A percentile compares a stretch with the other conserved stretches of the same genome.
phyloP scores from a whole-genome alignment of 164 flowering plant species.

The Tetrastigma voinierianum region DNA sequence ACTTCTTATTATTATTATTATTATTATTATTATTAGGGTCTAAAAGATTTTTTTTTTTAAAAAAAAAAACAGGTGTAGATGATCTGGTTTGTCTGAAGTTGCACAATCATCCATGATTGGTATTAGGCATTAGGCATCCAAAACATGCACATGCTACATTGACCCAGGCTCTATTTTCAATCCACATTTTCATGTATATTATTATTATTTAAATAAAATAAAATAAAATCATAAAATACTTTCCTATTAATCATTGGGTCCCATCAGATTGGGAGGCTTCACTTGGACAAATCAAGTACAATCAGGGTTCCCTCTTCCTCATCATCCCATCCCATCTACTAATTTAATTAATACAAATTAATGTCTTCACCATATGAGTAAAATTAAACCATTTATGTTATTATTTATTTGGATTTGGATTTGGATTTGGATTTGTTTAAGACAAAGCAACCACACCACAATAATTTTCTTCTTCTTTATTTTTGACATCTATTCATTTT shows the following conservation, averaged over 20 bases:
- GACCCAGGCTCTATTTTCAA: constrained; percentile 9
- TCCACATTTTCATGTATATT: neutral
- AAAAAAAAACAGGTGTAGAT: constrained; percentile 3
- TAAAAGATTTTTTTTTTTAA: too few relatives aligned
- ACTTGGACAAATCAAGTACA: neutral
- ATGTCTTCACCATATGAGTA: neutral
- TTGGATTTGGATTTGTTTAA: too few relatives aligned
- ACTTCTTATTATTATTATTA: too few relatives aligned
- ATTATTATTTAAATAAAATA: too few relatives aligned
- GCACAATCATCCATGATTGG: constrained; percentile 7
- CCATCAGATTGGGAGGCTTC: neutral
- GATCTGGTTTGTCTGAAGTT: constrained; percentile 13
- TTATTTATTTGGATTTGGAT: too few relatives aligned
- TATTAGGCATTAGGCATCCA: neutral
- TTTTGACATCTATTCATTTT: too few relatives aligned
- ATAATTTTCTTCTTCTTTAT: too few relatives aligned
- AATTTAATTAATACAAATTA: neutral
- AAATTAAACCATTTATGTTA: neutral
- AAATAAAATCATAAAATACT: neutral
- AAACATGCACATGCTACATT: constrained; percentile 10
- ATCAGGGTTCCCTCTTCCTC: neutral
- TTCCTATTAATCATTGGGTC: neutral
- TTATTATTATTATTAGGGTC: too few relatives aligned
- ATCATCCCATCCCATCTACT: neutral
- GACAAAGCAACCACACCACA: neutral